A percentile compares a stretch with the other conserved stretches of the same genome.
Conservation (phyloP, 805 yeast species). For the Ogataea pignaliae region DNA sequence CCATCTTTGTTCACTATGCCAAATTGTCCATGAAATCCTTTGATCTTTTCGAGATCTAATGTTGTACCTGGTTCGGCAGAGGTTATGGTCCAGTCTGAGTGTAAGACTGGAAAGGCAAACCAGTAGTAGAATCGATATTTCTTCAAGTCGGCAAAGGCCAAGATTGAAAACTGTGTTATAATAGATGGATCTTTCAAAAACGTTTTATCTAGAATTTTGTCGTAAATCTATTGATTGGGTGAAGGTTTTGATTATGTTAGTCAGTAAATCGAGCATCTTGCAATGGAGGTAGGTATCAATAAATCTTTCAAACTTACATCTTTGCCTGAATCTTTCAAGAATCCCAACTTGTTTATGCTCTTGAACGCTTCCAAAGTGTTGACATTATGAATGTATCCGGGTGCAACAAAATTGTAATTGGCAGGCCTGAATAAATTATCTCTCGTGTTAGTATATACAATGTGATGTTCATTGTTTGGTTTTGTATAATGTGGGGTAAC, state of each 20-base stretch:
- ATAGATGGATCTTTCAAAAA: constrained; percentile 36
- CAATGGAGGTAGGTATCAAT: background rate
- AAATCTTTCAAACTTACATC: constrained; percentile 12
- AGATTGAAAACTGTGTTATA: constrained; percentile 41
- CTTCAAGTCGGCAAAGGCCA: constrained; percentile 84
- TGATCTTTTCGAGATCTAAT: background rate
- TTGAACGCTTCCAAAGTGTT: constrained; percentile 89
- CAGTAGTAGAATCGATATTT: constrained; percentile 86
- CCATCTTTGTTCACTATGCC: constrained; percentile 9
- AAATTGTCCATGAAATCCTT: constrained; percentile 12
- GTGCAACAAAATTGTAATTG: constrained; percentile 18
- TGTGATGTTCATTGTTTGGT: too few relatives aligned
- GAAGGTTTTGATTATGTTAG: background rate
- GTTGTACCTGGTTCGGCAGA: constrained; percentile 5
- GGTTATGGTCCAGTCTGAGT: constrained; percentile 42
- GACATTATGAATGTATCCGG: constrained; percentile 47
- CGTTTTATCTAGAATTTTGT: constrained; percentile 29
- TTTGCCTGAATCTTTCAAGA: constrained; percentile 42
- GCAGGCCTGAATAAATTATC: constrained; percentile 7
- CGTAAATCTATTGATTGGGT: constrained; percentile 11
- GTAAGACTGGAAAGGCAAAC: constrained; percentile 74
- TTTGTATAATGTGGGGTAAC: too few relatives aligned
- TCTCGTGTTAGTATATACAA: background rate
- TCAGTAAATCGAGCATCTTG: background rate
- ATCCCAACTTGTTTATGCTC: constrained; percentile 52